Base-by-base conservation (phyloP, 2,329 filamentous ascomycete species). In the Hymenoscyphus fructigenus region DNA sequence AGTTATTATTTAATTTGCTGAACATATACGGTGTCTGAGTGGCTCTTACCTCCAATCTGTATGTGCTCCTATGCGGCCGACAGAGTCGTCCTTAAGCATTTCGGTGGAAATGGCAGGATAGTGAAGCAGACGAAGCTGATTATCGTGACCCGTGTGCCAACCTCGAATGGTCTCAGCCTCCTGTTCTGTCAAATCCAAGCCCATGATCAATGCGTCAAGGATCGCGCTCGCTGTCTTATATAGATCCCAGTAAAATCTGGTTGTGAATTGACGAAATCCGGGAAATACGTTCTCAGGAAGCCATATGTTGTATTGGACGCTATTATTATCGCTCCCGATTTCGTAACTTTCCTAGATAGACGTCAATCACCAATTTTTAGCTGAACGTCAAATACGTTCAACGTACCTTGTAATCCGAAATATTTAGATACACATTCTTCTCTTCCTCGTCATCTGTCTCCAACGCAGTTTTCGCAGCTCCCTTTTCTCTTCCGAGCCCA, bases 291-390 rank as follows among this genome's bases (percentile, higher is more conserved):
- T 17, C 41, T 60, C 38, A 20, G 59, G 59, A 17, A 60, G 41
- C 59, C 59, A 60, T 7, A 60, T 60, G 26, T 60, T 60, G 26
- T 60, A 60, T 5, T 60, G 59, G 1, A 47, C 41, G 14, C 17
- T n/a, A 47, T 60, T 60, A 5, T 60, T 6, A 2, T 60, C 59
- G 29, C 59, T 60, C 3, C 59, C 59, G n/a, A 60, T 60, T 50
- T 60, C 59, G 15, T 60, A 60, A 38, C 59, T 60, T 20, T 60
- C 59, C 59, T 60, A 28, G 1, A 41, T 20, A n/a, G 1, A 6
- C 10, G 26, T 36, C 26, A 60, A 14, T 29, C 9, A 2, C 28
- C 2, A n/a, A 32, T 3, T n/a, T n/a, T 15, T 15, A 14, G n/a
- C n/a, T 9, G 14, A 12, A 32, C 14, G 10, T 26, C 1, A 36